These are phyloP conservation scores for Amylocystis lapponica DNA, from an alignment of 768 basidiomycete genomes.

Conservation along the genomic window DNA sequence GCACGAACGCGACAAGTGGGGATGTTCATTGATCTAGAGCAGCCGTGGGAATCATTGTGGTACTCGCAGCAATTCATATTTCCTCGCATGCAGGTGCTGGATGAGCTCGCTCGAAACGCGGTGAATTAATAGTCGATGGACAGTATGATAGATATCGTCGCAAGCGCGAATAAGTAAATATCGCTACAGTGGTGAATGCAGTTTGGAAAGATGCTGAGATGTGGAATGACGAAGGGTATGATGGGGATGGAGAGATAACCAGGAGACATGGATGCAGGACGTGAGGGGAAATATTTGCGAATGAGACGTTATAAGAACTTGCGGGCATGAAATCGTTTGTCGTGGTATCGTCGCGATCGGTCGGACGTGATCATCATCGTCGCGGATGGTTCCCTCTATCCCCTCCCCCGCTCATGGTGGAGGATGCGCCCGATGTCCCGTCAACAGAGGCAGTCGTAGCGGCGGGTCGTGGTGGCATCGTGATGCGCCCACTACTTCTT, in stretches of 20 bases:
- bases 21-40: no score
- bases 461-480: no score
- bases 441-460: no score
- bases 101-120: no score
- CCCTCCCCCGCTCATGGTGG: neutral
- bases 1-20: no score
- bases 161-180: slow-evolving; percentile 4
- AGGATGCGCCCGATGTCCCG: slow-evolving; percentile 1
- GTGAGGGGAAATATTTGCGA: neutral
- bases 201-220: slow-evolving; percentile 1
- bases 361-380: neutral
- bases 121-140: no score
- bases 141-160: no score
- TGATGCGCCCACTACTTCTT: slow-evolving; percentile 7
- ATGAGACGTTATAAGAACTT: neutral
- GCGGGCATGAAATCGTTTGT: neutral
- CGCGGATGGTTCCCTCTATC: neutral
- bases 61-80: no score
- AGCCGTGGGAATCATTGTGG: no score
- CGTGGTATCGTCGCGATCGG: neutral
- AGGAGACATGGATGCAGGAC: no score
- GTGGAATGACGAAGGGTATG: neutral
- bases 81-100: no score
- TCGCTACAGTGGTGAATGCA: slow-evolving; percentile 5
- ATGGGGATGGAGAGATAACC: no score